Evolutionary conservation across 108 stramenopile species (phyloP).

Genomic region (Cyclostephanos invisitatus): DNA sequence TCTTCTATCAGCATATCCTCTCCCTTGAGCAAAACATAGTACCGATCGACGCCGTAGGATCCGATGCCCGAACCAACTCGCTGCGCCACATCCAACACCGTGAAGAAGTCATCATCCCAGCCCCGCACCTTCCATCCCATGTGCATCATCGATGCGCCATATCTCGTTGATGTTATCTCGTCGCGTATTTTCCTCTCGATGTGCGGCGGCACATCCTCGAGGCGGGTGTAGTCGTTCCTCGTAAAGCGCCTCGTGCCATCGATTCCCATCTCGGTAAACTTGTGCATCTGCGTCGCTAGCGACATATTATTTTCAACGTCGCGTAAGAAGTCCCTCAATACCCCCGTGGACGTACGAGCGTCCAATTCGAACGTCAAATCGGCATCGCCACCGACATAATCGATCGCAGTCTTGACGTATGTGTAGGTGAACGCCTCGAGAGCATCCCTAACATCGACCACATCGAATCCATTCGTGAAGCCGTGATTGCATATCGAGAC

Average conservation of each 20-base stretch:
- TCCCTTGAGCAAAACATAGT: conserved; percentile 62
- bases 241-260: conserved; percentile 38
- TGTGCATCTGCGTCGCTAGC: conserved; percentile 42
- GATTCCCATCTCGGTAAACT: conserved; percentile 50
- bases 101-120: conserved; percentile 54
- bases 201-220: conserved; percentile 43
- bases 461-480: conserved; percentile 48
- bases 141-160: conserved; percentile 67
- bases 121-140: conserved; percentile 62
- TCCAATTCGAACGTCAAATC: conserved; percentile 54
- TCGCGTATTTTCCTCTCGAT: conserved; percentile 41
- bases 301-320: conserved; percentile 37
- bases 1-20: conserved; percentile 41
- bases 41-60: conserved; percentile 66
- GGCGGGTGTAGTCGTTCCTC: conserved; percentile 34
- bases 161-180: conserved; percentile 51
- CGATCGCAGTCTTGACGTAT: conserved; percentile 51
- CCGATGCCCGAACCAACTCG: conserved; percentile 63
- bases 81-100: conserved; percentile 58
- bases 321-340: conserved; percentile 48
- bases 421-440: conserved; percentile 53
- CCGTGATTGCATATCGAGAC: conserved; percentile 63
- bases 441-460: conserved; percentile 29
- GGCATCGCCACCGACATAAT: conserved; percentile 57
- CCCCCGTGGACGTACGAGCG: conserved; percentile 44